Evolutionary conservation across 1,139 yeast genomes (phyloP), one percentile per base, ranked within the genome.

Genomic region (Sugiyamaella grinbergsii): DNA sequence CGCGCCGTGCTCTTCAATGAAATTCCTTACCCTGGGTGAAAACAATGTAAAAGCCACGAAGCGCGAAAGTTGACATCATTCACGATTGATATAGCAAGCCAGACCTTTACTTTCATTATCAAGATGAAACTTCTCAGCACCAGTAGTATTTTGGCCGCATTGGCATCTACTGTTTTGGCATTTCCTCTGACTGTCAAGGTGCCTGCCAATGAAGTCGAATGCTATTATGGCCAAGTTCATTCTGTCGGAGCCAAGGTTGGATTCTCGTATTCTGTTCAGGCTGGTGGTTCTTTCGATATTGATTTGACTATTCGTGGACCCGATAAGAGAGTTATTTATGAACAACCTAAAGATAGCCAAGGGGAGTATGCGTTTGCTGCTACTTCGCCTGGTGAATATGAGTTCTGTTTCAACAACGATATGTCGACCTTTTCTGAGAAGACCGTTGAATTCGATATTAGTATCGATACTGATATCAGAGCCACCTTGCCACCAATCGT

Each of bases 191-290:
- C 96, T 0, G 82, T 88, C 61, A 79, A 79, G 37, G 75, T 93
- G 56, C 82, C 82, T n/a, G 91, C 96, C 19, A 86, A 83, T 60
- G 93, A 83, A 56, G 76, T 75, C 55, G 77, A 85, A 50, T 93
- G 98, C 67, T 87, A 79, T 68, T 90, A 86, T 70, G 79, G 85
- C 16, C 80, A 84, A 67, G 87, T 93, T 49, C 80, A 80, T 47
- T 74, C 78, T 54, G 79, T 81, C 10, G 77, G 79, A 58, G 77
- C 90, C 51, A 78, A 78, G 54, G 77, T 93, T 52, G 83, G 86
- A 26, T 91, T 85, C 67, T 87, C 89, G 67, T 93, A 89, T 75
- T 90, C 96, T 15, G 97, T 93, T 47, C 96, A 90, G 70, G 78
- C 85, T 33, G 97, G 98, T 52, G 96, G 95, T 6, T 73, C 85